Base-by-base conservation (phyloP, 2,329 filamentous ascomycete species). In the Anisogramma anomala region DNA sequence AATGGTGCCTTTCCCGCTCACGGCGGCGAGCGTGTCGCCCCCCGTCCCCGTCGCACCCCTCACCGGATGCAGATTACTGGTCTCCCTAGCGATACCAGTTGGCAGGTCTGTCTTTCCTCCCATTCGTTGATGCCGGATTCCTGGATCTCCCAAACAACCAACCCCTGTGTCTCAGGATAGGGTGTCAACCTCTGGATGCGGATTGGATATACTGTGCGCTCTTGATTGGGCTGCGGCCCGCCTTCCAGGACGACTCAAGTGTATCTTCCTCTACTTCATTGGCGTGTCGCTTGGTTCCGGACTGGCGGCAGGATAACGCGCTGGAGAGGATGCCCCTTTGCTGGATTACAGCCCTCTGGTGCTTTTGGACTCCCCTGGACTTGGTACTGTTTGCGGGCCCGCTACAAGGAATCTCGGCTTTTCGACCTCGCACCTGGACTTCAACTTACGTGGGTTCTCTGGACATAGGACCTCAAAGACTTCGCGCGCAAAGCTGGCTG, bases 41-140 rank as follows among this genome's bases (percentile, higher is more conserved):
- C 75, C 51, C 84, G 91, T 58, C 91, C 91, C 51, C 83, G 91
- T 59, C 87, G 91, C 63, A 98, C 91, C 53, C 80, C 87, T 53
- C 87, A 88, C 66, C 84, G 91, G 63, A 96, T 98, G 91, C 82
- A 89, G 65, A 93, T 98, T 59, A 84, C 84, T 71, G 89, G 88
- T 71, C 85, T 98, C 66, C 88, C 89, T 62, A 80, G 78, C 69
- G 89, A 96, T 74, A 98, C 91, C 74, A 95, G 88, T 79, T 98
- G 91, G 91, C 91, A 98, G 91, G 91, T 98, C 82, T 91, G 91
- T 84, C 70, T 62, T 61, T 62, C 64, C 70, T 70, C 75, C 69
- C 67, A 67, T 74, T 72, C 61, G 57, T 72, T 69, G 61, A 63
- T 59, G 58, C 57, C 63, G 64, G 64, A 64, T 53, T 58, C 59